Evolutionary conservation across 2,329 filamentous ascomycete species (phyloP).

Genomic region (Teratosphaeria destructans): DNA sequence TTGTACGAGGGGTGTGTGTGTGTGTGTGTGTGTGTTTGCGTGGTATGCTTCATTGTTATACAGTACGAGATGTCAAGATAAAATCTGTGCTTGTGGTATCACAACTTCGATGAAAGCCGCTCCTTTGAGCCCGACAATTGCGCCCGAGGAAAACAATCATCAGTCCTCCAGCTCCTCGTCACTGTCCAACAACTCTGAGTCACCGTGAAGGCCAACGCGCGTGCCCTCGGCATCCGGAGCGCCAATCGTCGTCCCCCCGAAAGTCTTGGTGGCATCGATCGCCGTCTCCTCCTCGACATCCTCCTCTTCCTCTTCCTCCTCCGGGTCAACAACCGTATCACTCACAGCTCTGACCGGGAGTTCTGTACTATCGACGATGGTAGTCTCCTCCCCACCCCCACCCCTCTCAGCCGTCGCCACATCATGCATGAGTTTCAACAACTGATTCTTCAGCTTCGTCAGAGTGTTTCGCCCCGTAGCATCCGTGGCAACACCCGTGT

Average conservation of each 20-base stretch:
- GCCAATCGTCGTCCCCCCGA: constrained; percentile 18
- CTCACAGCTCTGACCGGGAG: constrained; percentile 1
- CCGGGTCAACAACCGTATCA: background rate
- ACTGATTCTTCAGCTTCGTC: constrained; percentile 40
- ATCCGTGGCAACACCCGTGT: constrained; percentile 41
- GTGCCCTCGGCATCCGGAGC: constrained; percentile 28
- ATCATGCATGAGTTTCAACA: constrained; percentile 46
- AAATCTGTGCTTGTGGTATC: background rate
- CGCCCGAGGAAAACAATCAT: background rate
- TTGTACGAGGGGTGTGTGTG: no score
- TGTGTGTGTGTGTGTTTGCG: no score
- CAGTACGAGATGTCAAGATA: no score
- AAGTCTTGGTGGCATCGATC: constrained; percentile 10
- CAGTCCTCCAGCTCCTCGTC: constrained; percentile 2
- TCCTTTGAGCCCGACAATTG: background rate
- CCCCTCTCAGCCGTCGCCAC: constrained; percentile 23
- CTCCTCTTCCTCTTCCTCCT: constrained; percentile 14
- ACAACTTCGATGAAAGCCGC: background rate
- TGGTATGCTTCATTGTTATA: no score
- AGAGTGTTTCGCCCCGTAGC: constrained; percentile 43
- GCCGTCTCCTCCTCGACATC: constrained; percentile 14
- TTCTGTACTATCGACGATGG: constrained; percentile 18
- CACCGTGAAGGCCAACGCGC: constrained; percentile 15
- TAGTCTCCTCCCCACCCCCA: constrained; percentile 23
- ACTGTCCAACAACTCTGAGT: constrained; percentile 4